Evolutionary conservation across 1,139 yeast genomes (phyloP), one percentile per base, ranked within the genome.

Genomic region (Hyphopichia burtonii): DNA sequence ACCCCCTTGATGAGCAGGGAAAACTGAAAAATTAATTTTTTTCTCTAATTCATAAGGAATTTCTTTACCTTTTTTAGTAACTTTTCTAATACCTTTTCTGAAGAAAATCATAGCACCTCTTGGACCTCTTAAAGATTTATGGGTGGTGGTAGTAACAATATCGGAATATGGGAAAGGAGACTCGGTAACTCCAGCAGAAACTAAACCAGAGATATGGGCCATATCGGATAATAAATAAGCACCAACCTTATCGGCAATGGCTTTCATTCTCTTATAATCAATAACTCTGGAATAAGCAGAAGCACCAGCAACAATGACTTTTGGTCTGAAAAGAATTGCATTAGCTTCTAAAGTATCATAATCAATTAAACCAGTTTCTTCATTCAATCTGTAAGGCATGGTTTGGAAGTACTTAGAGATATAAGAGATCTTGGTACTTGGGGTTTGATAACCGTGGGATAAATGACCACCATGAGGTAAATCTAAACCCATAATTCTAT

Each of bases 1-100:
- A 59, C 98, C 98, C 74, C 98, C 98, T 76, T 91, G 98, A 68
- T 91, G 97, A 45, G 96, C 98, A 54, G 98, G 98, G 87, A 91
- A 91, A 35, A 91, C 97, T 19, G 96, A 87, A 63, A 91, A 91
- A 76, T 91, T 91, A 68, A 91, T 89, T 61, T 85, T 87, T 66
- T 80, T 82, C 62, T 91, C 97, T 61, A 91, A 79, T 49, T 90
- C 96, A 66, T 89, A 91, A 45, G 76, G 74, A 46, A 87, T 76
- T 69, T 89, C 95, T 71, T 88, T 87, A 54, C 97, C 97, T 59
- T 85, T 84, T 75, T 88, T 88, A 58, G 85, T 84, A 48, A 83
- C 83, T 61, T 82, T 82, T 75, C 93, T 83, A 46, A 88, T 78
- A 53, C 97, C 97, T 65, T 86, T 86, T 79, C 97, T 87, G 78